Base-by-base conservation (phyloP, 306 rosid species). In the Nissolia schottii region DNA sequence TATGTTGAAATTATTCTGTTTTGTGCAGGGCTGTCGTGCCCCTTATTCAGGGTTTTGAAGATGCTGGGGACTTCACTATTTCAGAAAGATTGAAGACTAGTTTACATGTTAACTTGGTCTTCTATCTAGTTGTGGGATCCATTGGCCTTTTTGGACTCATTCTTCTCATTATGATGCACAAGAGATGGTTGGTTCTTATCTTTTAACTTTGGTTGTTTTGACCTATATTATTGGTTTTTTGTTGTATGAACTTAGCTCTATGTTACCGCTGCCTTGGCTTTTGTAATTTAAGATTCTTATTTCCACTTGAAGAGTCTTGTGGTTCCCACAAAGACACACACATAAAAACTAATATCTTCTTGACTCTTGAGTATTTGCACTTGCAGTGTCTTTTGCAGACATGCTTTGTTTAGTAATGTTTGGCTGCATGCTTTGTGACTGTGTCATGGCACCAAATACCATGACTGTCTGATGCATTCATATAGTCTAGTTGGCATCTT, bases 21-120 rank as follows among this genome's bases (percentile, higher is more conserved):
- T 82, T 87, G 79, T 87, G 77, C 95, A 94, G 99, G 99, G 90
- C 91, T 78, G 91, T 89, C 85, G 97, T 89, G 83, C 99, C 99
- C 79, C 99, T 94, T 87, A 91, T 94, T 87, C 97, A 94, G 93
- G 99, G 99, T 82, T 94, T 87, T 86, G 99, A 94, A 91, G 99
- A 94, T 69, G 96, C 97, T 64, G 97, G 99, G 51, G 99, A 94
- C 84, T 94, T 94, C 79, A 91, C 97, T 9, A 75, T 88, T 24
- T 68, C 85, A 34, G 95, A 89, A 81, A 91, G 96, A 85, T 83
- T 94, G 90, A 94, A 88, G 93, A 89, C 99, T 70, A 94, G 99
- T 71, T 74, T 94, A 37, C 99, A 81, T 79, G 95, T 84, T 77
- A 94, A 94, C 85, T 78, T 91, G 77, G 57, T 91, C 63, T 94